phyloP scores from a whole-genome alignment of 1,139 yeast species.

The Chernovozyma sophiae-reginae region DNA sequence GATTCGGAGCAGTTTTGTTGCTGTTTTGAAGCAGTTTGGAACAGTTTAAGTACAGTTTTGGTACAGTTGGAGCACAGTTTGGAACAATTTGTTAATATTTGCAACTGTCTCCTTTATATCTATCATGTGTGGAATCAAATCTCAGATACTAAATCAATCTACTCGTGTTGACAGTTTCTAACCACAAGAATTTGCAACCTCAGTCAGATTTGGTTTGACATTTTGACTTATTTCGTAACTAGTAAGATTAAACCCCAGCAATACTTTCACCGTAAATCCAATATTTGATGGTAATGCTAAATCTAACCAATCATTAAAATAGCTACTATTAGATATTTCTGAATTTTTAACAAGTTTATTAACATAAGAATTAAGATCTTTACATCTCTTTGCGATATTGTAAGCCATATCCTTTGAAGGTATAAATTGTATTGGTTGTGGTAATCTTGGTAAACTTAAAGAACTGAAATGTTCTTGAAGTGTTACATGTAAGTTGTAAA shows the following conservation, averaged over 20 bases:
- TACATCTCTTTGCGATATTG: constrained; percentile 17
- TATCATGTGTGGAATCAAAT: too few species aligned
- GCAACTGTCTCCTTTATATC: too few species aligned
- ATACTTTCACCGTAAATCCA: constrained; percentile 3
- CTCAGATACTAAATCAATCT: too few species aligned
- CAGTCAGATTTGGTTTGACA: constrained; percentile 7
- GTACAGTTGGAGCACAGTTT: too few species aligned
- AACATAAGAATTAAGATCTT: constrained; percentile 21
- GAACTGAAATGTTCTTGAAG: constrained; percentile 14
- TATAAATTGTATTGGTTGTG: constrained; percentile 36
- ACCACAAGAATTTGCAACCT: neutral
- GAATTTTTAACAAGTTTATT: constrained; percentile 9
- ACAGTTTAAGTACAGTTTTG: too few species aligned
- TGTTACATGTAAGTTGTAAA: constrained; percentile 35
- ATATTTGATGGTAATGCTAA: constrained; percentile 5
- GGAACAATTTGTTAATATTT: too few species aligned
- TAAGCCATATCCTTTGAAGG: constrained; percentile 2
- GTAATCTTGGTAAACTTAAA: constrained; percentile 35
- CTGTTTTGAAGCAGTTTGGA: too few species aligned
- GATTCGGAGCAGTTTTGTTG: too few species aligned
- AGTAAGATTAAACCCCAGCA: constrained; percentile 1
- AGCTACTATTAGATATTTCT: constrained; percentile 2
- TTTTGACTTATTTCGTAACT: constrained; percentile 6
- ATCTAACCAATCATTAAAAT: constrained; percentile 33
- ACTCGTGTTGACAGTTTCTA: too few species aligned